These are phyloP conservation scores for Striga hermonthica DNA, from an alignment of 305 asterid species.

Conservation along the genomic window DNA sequence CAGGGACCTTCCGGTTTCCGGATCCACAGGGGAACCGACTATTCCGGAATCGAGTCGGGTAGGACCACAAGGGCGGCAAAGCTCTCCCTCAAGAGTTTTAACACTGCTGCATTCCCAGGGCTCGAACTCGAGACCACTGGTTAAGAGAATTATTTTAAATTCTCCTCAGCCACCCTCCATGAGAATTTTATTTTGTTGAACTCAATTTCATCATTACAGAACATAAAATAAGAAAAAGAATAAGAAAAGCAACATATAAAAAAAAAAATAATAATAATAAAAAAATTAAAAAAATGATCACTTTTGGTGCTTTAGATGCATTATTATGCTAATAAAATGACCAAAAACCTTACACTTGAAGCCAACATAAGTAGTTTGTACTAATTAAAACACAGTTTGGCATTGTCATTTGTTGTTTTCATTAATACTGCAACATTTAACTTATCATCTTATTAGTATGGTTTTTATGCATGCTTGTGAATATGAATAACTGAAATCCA, in stretches of 20 bases:
- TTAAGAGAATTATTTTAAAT: too few relatives aligned
- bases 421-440: constrained; percentile 33
- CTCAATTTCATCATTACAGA: constrained; percentile 27
- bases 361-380: constrained; percentile 37
- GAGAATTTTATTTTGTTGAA: constrained; percentile 30
- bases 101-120: too few relatives aligned
- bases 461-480: background rate
- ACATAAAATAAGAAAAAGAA: too few relatives aligned
- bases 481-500: constrained; percentile 9
- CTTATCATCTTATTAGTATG: constrained; percentile 31
- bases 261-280: too few relatives aligned
- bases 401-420: constrained; percentile 31
- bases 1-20: too few relatives aligned
- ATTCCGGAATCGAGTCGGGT: too few relatives aligned
- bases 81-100: too few relatives aligned
- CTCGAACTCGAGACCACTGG: too few relatives aligned
- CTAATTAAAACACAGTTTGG: constrained; percentile 38
- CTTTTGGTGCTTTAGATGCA: too few relatives aligned
- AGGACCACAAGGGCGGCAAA: too few relatives aligned
- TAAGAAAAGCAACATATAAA: constrained; percentile 3
- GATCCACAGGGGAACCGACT: too few relatives aligned
- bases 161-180: constrained; percentile 25
- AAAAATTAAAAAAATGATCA: background rate
- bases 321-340: background rate
- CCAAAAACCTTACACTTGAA: constrained; percentile 37